Evolutionary conservation across 176 grass and related monocot species (phyloP).

Genomic region (Oryza glaberrima): DNA sequence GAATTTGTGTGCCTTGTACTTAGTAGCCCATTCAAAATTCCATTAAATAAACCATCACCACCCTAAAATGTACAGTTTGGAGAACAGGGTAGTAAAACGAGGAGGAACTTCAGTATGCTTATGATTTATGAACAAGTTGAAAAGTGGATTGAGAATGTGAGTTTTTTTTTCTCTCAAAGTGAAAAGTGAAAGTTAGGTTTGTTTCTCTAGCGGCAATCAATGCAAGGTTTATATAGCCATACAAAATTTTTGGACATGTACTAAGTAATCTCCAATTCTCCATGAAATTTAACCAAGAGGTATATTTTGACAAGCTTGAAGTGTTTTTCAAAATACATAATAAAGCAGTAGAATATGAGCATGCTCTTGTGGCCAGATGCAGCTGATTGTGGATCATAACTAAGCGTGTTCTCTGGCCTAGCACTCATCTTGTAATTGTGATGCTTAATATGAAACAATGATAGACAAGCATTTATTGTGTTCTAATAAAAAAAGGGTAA

Average conservation of each 20-base stretch:
- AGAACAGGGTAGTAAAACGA: constrained; percentile 12
- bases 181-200: neutral
- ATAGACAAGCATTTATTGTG: neutral
- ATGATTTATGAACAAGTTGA: neutral
- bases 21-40: constrained; percentile 90
- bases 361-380: constrained; percentile 9
- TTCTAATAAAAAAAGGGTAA: neutral
- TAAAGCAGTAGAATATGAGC: neutral
- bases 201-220: neutral
- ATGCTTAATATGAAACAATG: neutral
- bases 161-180: neutral
- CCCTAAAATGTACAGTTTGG: constrained; percentile 57
- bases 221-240: constrained; percentile 12
- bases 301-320: neutral
- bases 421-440: neutral
- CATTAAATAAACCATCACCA: constrained; percentile 92
- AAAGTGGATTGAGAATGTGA: neutral
- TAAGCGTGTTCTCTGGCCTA: neutral
- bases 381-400: constrained; percentile 1
- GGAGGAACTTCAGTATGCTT: neutral
- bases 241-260: neutral
- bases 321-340: neutral
- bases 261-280: constrained; percentile 7
- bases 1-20: constrained; percentile 61
- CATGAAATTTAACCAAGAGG: constrained; percentile 15